phyloP scores from a whole-genome alignment of 1,284 basidiomycete genomes.

The Fistulinella cinereoalba region DNA sequence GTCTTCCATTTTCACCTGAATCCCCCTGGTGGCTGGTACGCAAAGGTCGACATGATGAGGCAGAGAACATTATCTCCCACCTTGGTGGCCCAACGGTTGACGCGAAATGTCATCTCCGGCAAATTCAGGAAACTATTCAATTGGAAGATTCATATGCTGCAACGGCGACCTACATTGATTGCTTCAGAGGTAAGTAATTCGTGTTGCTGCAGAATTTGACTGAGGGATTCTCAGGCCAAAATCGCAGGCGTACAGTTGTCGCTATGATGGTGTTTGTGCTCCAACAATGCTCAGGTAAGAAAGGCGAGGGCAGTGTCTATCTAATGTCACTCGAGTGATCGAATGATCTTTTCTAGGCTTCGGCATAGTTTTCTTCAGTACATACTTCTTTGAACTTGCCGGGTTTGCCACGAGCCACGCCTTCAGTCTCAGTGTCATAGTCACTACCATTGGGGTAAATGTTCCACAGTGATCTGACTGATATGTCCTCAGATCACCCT shows the following conservation, averaged over 20 bases:
- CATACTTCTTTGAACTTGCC: constrained; percentile 34
- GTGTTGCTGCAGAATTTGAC: no score
- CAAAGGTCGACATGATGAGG: constrained; percentile 50
- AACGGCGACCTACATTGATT: constrained; percentile 24
- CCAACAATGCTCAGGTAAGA: constrained; percentile 27
- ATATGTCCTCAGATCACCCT: not conserved
- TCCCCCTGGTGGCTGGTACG: constrained; percentile 63
- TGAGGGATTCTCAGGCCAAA: constrained; percentile 23
- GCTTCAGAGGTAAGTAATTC: constrained; percentile 29
- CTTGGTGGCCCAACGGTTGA: constrained; percentile 26
- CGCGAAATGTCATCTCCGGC: constrained; percentile 16
- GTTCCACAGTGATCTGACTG: not conserved
- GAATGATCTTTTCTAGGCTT: constrained; percentile 21
- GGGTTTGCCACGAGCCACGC: constrained; percentile 24
- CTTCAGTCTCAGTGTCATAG: constrained; percentile 28
- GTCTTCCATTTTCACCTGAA: constrained; percentile 48
- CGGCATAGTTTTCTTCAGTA: constrained; percentile 29
- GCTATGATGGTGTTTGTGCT: constrained; percentile 35
- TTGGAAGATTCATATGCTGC: constrained; percentile 27
- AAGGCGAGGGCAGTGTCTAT: not conserved
- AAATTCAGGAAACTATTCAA: constrained; percentile 31
- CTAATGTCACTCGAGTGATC: not conserved
- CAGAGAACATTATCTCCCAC: constrained; percentile 45
- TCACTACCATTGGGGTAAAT: constrained; percentile 27
- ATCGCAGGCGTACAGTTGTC: constrained; percentile 26